phyloP scores from a whole-genome alignment of 129 eudicot species.

The Mikania micrantha region DNA sequence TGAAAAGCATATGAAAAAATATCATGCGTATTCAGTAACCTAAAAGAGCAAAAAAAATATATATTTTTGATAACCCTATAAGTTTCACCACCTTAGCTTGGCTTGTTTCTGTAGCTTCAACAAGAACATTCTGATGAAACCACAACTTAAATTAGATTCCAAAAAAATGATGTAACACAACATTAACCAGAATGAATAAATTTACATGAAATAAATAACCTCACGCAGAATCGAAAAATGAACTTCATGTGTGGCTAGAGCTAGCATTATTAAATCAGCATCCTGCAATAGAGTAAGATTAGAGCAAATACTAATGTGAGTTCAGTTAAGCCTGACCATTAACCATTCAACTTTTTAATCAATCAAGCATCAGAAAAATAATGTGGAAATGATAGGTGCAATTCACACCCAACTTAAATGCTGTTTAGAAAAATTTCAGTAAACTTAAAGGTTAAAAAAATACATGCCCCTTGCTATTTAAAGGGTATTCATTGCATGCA shows the following conservation, averaged over 20 bases:
- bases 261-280: conserved; percentile 60
- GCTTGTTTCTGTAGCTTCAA: background rate
- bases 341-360: background rate
- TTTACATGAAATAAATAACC: conserved; percentile 17
- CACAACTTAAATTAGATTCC: background rate
- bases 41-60: no score
- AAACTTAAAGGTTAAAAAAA: no score
- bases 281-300: conserved; percentile 34
- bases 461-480: no score
- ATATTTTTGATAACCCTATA: no score
- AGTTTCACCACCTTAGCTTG: background rate
- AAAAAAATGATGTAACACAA: background rate
- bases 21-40: background rate
- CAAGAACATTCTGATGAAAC: conserved; percentile 34
- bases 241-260: conserved; percentile 56
- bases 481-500: no score
- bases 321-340: background rate
- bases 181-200: background rate
- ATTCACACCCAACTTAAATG: background rate
- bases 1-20: background rate
- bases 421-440: no score
- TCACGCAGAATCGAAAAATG: conserved; percentile 64
- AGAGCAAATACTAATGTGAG: background rate
- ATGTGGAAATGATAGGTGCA: background rate
- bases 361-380: background rate